Evolutionary conservation across 2,329 filamentous ascomycete species (phyloP), one percentile per base, ranked within the genome.

Genomic region (Blastomyces silverae): DNA sequence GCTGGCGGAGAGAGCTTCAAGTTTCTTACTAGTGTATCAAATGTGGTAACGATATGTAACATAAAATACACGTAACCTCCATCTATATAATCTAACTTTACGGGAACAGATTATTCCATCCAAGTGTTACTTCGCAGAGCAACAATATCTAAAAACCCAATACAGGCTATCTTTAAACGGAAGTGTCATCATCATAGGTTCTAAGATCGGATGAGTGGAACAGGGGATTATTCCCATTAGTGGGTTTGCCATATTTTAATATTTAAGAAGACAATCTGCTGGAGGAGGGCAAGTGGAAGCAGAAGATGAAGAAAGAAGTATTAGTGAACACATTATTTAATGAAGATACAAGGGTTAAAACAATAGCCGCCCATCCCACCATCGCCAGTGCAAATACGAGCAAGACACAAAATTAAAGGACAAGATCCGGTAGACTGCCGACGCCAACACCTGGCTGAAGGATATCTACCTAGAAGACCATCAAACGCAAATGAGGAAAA

Each of bases 1-100:
- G 31, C 7, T 52, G 20, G n/a, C n/a, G 46, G 48, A 25, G 22
- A 28, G 17, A 48, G 46, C 46, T 48, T n/a, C 28, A 17, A 8
- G 15, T 31, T 20, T 20, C 15, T 57, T 37, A 57, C 53, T 57
- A 57, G 53, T 56, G 53, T 56, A 56, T 56, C 28, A 15, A 13
- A 28, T 10, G 1, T 56, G 28, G 53, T 57, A 37, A 57, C 52
- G 20, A 17, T 7, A 20, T 34, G 52, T 34, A 55, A 50, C 20
- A 3, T 3, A 50, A 50, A 50, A 50, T 50, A 50, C n/a, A 13
- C 2, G 6, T 1, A 22, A 8, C 20, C 46, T 8, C 5, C 31
- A 34, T 34, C 31, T 31, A 31, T 34, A 3, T 34, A 34, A 34
- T 34, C 6, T 34, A 34, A 5, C 31, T 34, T 34, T 31, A 31